These are phyloP conservation scores for Huntiella decipiens DNA, from an alignment of 2,329 filamentous ascomycete species.

Conservation along the genomic window DNA sequence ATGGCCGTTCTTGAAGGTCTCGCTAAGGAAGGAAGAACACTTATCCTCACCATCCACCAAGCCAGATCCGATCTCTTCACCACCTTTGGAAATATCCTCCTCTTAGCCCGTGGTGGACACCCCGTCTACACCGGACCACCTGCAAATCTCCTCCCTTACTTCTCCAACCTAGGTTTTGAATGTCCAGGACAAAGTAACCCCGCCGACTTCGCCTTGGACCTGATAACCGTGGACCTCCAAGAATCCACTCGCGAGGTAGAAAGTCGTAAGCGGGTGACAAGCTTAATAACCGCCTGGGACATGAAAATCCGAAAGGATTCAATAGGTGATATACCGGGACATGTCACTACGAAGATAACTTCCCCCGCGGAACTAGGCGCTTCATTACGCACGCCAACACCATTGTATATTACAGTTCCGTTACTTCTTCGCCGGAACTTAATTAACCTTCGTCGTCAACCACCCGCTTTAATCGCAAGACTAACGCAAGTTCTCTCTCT, in stretches of 20 bases:
- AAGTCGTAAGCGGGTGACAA: conserved; percentile 41
- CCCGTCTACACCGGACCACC: conserved; percentile 49
- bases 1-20: conserved; percentile 54
- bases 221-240: conserved; percentile 59
- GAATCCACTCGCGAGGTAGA: conserved; percentile 41
- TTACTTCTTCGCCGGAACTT: conserved; percentile 46
- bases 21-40: conserved; percentile 52
- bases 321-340: not conserved
- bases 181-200: conserved; percentile 56
- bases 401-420: conserved; percentile 44
- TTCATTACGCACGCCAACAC: conserved; percentile 42
- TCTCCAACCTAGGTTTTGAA: conserved; percentile 37
- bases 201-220: conserved; percentile 57
- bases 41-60: conserved; percentile 64
- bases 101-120: conserved; percentile 50
- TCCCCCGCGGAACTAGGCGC: conserved; percentile 55
- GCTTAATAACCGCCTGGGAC: conserved; percentile 41
- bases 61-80: conserved; percentile 53
- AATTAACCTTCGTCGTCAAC: conserved; percentile 51
- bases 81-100: conserved; percentile 51
- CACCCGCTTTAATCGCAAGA: conserved; percentile 42
- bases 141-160: conserved; percentile 45
- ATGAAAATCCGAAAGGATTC: no score
- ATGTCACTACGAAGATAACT: conserved; percentile 22
- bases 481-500: conserved; percentile 49